These are phyloP conservation scores for Alternaria sp. DNA, from an alignment of 2,329 filamentous ascomycete genomes.

Conservation along the genomic window DNA sequence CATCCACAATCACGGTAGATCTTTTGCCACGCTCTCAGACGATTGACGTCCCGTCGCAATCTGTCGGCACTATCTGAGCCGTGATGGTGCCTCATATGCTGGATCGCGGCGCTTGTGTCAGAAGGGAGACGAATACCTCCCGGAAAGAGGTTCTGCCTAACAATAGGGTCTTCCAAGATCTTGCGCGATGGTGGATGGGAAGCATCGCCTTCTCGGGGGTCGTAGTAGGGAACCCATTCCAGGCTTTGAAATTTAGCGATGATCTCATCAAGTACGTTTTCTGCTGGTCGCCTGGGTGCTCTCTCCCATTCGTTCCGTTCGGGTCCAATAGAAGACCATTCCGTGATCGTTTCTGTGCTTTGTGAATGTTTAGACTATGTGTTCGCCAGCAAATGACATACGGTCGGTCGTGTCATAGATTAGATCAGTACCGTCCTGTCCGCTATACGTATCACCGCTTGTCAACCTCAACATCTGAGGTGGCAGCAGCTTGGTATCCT, in stretches of 20 bases:
- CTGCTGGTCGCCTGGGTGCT: too few species aligned
- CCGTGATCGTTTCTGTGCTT: background rate
- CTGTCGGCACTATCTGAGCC: background rate
- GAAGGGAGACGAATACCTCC: background rate
- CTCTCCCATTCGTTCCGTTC: background rate
- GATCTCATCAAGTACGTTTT: background rate
- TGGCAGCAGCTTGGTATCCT: background rate
- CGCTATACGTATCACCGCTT: background rate
- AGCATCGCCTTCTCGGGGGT: background rate
- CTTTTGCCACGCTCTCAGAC: background rate
- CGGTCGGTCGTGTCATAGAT: background rate
- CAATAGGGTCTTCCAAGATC: background rate
- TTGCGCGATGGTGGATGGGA: background rate
- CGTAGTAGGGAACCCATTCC: background rate
- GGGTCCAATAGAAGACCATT: background rate
- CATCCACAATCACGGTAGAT: background rate
- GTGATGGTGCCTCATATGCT: background rate
- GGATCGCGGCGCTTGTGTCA: background rate
- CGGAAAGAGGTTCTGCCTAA: background rate
- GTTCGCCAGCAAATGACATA: background rate
- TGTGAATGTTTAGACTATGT: fast-evolving
- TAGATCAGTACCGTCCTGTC: background rate
- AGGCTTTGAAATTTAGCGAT: background rate
- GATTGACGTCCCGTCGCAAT: background rate
- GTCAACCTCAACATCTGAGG: background rate